These are phyloP conservation scores for Aspergillus fructus DNA, from an alignment of 2,329 filamentous ascomycete species.

Conservation along the genomic window DNA sequence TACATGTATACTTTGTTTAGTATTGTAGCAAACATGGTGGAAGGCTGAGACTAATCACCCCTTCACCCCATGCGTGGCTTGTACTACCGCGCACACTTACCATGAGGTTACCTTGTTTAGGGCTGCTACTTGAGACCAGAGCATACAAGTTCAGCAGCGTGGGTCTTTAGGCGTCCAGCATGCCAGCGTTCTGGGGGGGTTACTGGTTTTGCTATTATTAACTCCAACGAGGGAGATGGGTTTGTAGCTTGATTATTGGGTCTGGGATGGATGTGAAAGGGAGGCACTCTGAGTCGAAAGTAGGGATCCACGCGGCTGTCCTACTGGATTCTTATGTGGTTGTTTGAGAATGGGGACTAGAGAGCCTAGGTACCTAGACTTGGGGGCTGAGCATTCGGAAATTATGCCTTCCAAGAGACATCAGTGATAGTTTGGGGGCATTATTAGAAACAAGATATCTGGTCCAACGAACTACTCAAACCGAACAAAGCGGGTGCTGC, in stretches of 20 bases:
- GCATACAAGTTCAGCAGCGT: too few species aligned
- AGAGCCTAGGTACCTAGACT: not conserved
- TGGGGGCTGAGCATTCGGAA: not conserved
- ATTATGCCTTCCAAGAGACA: not conserved
- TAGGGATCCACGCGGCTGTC: not conserved
- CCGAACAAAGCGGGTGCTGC: too few species aligned
- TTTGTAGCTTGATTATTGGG: not conserved
- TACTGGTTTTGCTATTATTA: not conserved
- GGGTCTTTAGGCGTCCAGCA: not conserved
- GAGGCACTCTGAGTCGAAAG: not conserved
- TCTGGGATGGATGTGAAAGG: too few species aligned
- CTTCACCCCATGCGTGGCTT: too few species aligned
- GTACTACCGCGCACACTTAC: too few species aligned
- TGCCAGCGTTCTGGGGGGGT: not conserved
- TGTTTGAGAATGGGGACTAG: not conserved
- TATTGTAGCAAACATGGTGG: too few species aligned
- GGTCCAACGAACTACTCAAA: too few species aligned
- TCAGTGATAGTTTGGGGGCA: not conserved
- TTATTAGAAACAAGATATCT: not conserved
- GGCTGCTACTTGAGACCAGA: not conserved
- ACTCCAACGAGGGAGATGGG: not conserved
- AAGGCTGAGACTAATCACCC: not conserved
- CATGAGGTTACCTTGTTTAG: too few species aligned
- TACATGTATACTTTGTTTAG: too few species aligned
- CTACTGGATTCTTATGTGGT: not conserved